Evolutionary conservation across 192 early-diverging fungal species (phyloP).

Genomic region (Spizellomyces punctatus): DNA sequence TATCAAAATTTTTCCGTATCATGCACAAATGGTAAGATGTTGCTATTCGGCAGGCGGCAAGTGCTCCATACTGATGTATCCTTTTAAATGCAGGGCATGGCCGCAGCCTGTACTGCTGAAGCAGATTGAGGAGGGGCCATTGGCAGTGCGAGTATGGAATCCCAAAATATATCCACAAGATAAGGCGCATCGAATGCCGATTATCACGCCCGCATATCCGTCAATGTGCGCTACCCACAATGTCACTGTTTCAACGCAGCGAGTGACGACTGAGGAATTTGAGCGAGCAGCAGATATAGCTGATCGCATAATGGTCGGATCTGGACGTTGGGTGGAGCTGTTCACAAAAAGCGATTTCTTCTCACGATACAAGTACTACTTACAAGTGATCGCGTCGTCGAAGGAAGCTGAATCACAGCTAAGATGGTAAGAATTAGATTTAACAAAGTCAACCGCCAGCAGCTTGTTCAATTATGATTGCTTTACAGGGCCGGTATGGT

Average conservation of each 20-base stretch:
- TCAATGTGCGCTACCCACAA: constrained; percentile 99
- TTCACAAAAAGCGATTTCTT: constrained; percentile 93
- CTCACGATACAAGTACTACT: constrained; percentile 80
- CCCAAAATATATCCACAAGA: constrained; percentile 84
- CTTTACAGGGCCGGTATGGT: constrained; percentile 78
- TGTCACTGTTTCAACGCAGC: constrained; percentile 83
- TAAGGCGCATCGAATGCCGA: constrained; percentile 87
- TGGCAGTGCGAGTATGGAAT: constrained; percentile 93
- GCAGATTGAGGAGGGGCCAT: constrained; percentile 81
- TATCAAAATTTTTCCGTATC: constrained; percentile 87
- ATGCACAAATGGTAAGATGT: constrained; percentile 73
- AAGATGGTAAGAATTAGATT: constrained; percentile 57
- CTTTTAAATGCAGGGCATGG: constrained; percentile 66
- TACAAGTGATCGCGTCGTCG: constrained; percentile 85
- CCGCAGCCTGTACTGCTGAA: constrained; percentile 90
- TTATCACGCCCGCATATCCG: constrained; percentile 98
- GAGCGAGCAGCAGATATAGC: constrained; percentile 75
- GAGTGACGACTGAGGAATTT: constrained; percentile 85
- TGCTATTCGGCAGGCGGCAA: constrained; percentile 9
- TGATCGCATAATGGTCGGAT: constrained; percentile 75
- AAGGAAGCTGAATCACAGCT: constrained; percentile 73
- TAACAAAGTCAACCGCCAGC: background rate
- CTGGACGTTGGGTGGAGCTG: constrained; percentile 76
- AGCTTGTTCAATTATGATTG: background rate
- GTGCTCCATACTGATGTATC: background rate